Evolutionary conservation across 176 grass and related monocot genomes (phyloP).

Genomic region (Cenchrus americanus): DNA sequence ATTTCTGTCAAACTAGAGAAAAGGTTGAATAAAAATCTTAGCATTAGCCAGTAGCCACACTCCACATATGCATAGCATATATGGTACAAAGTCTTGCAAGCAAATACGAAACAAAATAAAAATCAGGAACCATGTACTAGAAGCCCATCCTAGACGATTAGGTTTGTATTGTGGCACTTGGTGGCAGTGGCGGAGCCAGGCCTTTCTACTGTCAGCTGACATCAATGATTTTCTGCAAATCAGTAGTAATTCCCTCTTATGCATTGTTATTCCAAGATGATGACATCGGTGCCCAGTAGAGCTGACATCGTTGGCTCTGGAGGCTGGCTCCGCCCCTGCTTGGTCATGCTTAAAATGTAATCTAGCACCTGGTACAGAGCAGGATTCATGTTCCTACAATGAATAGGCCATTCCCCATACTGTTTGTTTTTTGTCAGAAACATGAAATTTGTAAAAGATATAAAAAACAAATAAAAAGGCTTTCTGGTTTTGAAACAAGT

Average conservation of each 20-base stretch:
- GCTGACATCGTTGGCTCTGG: too few relatives aligned
- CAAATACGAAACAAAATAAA: neutral
- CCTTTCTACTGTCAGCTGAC: too few relatives aligned
- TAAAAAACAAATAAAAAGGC: neutral
- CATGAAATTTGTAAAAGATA: neutral
- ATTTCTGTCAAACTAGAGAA: too few relatives aligned
- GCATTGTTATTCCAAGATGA: too few relatives aligned
- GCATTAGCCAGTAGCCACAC: too few relatives aligned
- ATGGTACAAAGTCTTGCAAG: neutral
- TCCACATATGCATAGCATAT: too few relatives aligned
- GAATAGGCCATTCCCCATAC: neutral
- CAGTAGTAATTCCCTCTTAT: too few relatives aligned
- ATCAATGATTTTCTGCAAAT: too few relatives aligned
- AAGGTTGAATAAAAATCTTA: too few relatives aligned
- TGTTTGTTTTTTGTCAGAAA: neutral
- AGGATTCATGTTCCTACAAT: neutral
- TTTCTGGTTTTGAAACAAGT: neutral
- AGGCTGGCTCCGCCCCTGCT: neutral
- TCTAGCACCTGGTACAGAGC: neutral
- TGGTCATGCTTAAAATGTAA: conserved; percentile 9
- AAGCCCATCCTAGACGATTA: conserved; percentile 5
- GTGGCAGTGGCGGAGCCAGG: too few relatives aligned
- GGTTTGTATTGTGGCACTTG: neutral
- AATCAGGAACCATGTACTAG: conserved; percentile 7
- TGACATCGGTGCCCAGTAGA: too few relatives aligned